Percentiles rank a stretch among this genome's conserved stretches.
Evolutionary conservation across 1,139 yeast species (phyloP).

Genomic region (Nakaseomyces delphensis): DNA sequence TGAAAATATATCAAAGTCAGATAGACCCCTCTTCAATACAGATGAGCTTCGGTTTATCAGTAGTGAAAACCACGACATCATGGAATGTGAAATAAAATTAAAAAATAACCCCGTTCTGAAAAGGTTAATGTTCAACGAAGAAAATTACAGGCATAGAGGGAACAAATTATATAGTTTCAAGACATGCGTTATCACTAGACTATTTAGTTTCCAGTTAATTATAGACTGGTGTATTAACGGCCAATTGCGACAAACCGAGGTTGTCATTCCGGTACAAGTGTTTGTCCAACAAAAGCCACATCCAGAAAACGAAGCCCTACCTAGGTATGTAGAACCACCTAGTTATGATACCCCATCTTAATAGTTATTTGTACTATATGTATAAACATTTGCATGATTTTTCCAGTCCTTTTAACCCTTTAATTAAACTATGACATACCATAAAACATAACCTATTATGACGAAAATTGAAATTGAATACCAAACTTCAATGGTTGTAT

Average conservation of each 20-base stretch:
- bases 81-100: constrained; percentile 22
- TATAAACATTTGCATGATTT: neutral
- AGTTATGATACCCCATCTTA: constrained; percentile 3
- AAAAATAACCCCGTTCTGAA: constrained; percentile 18
- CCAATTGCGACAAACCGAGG: constrained; percentile 17
- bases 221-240: constrained; percentile 24
- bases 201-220: constrained; percentile 23
- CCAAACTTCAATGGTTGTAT: constrained; percentile 25
- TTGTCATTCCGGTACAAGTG: constrained; percentile 20
- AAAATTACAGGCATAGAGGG: constrained; percentile 28
- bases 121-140: constrained; percentile 24
- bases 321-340: constrained; percentile 19
- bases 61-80: constrained; percentile 9
- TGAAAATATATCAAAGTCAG: constrained; percentile 8
- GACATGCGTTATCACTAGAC: constrained; percentile 24
- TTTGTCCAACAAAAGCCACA: constrained; percentile 15
- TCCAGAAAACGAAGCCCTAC: constrained; percentile 12
- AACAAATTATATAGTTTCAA: constrained; percentile 27
- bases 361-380: neutral
- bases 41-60: constrained; percentile 10
- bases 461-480: constrained; percentile 27
- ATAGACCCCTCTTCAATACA: constrained; percentile 8
- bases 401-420: constrained; percentile 1
- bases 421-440: too few relatives aligned
- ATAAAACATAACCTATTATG: too few relatives aligned